A percentile compares a stretch with the other conserved stretches of the same genome.
Conservation (phyloP, 768 basidiomycete species). For the Rhodocollybia butyracea region DNA sequence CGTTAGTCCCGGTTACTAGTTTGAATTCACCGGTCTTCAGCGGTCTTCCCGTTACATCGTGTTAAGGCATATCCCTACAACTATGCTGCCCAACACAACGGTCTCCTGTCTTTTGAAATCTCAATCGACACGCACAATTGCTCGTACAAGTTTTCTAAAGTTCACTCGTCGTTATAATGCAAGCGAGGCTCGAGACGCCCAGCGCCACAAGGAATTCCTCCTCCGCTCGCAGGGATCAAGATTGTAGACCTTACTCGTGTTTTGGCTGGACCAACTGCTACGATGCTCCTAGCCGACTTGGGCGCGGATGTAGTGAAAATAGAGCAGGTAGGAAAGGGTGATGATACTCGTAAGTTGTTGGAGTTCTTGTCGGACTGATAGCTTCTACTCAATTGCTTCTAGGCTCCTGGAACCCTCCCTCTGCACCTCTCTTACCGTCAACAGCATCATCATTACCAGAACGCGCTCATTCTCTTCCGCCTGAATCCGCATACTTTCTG, state of each 20-base stretch:
- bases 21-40: too few relatives aligned
- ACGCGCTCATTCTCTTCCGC: constrained; percentile 63
- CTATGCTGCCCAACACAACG: too few relatives aligned
- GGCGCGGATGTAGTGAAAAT: constrained; percentile 94
- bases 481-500: constrained; percentile 93
- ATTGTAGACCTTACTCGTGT: constrained; percentile 91
- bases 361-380: constrained; percentile 7
- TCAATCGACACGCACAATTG: background rate
- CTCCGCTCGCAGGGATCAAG: constrained; percentile 75
- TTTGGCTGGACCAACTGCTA: constrained; percentile 86
- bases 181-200: background rate
- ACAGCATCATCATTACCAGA: constrained; percentile 36
- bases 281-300: constrained; percentile 90
- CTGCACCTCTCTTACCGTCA: constrained; percentile 41
- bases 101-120: too few relatives aligned
- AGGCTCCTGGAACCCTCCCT: constrained; percentile 70
- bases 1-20: too few relatives aligned
- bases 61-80: too few relatives aligned
- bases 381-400: background rate
- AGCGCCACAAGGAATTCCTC: constrained; percentile 49
- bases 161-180: background rate
- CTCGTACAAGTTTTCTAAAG: background rate
- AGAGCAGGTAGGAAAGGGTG: constrained; percentile 76
- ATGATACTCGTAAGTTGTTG: constrained; percentile 71
- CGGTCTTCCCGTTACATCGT: too few relatives aligned